phyloP scores from a whole-genome alignment of 768 basidiomycete species.

The Chiua virens region DNA sequence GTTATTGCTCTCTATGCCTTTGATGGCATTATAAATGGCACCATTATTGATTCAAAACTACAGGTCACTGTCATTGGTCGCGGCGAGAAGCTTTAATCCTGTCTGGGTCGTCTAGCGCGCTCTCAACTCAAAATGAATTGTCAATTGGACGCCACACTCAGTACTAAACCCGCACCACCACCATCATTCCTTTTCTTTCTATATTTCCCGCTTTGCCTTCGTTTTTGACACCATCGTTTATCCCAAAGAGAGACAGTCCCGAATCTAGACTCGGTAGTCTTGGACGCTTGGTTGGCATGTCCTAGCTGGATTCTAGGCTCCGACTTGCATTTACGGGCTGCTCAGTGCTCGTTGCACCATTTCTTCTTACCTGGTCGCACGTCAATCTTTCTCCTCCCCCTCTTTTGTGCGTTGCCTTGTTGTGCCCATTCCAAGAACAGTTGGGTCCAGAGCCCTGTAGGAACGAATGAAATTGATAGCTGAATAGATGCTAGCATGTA shows the following conservation, averaged over 20 bases:
- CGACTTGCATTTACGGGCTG: not conserved
- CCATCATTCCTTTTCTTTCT: too few species aligned
- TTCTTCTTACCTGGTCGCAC: not conserved
- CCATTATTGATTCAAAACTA: constrained; percentile 2
- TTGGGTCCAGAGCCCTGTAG: too few species aligned
- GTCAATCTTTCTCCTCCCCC: not conserved
- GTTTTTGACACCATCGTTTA: constrained; percentile 8
- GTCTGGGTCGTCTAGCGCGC: not conserved
- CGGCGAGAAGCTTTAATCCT: constrained; percentile 40
- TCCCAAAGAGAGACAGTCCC: constrained; percentile 5
- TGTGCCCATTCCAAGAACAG: too few species aligned
- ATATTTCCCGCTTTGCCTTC: not conserved
- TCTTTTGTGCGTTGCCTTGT: too few species aligned
- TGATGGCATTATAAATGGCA: constrained; percentile 7
- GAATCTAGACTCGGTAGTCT: not conserved
- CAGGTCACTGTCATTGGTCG: constrained; percentile 64
- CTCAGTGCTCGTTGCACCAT: not conserved
- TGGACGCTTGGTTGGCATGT: not conserved
- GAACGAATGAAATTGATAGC: too few species aligned
- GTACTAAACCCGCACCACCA: constrained; percentile 3
- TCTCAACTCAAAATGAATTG: not conserved
- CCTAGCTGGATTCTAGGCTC: not conserved
- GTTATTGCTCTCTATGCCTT: not conserved
- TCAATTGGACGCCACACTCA: constrained; percentile 9
- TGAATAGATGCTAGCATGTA: too few species aligned